phyloP scores from a whole-genome alignment of 1,284 basidiomycete species.

The Marasmius tenuissimus region DNA sequence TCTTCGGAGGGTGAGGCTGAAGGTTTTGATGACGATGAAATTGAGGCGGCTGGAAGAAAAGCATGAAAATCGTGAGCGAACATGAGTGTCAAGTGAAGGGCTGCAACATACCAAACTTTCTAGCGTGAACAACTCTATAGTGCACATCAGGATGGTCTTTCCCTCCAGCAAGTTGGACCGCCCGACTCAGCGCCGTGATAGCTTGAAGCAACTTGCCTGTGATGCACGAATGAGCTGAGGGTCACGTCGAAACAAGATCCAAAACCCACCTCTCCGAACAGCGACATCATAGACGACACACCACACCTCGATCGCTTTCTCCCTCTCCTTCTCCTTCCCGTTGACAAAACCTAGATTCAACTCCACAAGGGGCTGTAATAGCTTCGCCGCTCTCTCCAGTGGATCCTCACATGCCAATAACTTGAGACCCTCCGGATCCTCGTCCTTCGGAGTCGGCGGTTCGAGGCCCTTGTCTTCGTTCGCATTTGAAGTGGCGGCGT shows the following conservation, averaged over 20 bases:
- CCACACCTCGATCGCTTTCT: conserved; percentile 66
- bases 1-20: conserved; percentile 45
- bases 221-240: neutral
- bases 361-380: conserved; percentile 68
- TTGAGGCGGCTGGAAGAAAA: conserved; percentile 33
- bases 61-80: neutral
- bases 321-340: too few species aligned
- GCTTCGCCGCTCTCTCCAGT: conserved; percentile 75
- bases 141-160: conserved; percentile 70
- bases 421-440: conserved; percentile 82
- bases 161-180: conserved; percentile 47
- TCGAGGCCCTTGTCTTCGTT: conserved; percentile 81
- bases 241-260: neutral
- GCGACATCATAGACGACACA: conserved; percentile 83
- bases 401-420: conserved; percentile 66
- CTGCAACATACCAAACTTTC: conserved; percentile 44
- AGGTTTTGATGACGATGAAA: conserved; percentile 34
- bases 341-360: conserved; percentile 33
- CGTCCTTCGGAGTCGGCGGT: conserved; percentile 61
- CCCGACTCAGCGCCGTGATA: conserved; percentile 65
- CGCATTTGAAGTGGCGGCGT: conserved; percentile 33
- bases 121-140: conserved; percentile 68
- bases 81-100: conserved; percentile 1
- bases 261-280: conserved; percentile 66
- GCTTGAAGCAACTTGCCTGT: conserved; percentile 84